Evolutionary conservation across 1,284 basidiomycete species (phyloP).

Genomic region (Ganoderma boninense): DNA sequence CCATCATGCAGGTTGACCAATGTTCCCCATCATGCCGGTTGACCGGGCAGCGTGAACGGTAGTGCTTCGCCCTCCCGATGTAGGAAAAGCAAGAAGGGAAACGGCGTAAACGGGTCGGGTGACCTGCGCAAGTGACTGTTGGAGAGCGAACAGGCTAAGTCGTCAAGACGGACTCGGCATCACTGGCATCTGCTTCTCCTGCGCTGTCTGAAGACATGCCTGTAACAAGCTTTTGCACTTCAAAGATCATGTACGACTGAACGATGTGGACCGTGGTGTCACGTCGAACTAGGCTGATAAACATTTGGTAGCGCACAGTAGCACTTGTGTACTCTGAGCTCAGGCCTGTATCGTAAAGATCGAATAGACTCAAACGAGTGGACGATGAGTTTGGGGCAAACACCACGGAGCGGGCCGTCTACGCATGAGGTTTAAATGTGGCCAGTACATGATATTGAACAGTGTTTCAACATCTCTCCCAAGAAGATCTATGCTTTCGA

Average conservation of each 20-base stretch:
- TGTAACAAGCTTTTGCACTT: no score
- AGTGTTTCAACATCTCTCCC: no score
- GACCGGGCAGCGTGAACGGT: constrained; percentile 52
- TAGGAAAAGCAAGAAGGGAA: constrained; percentile 47
- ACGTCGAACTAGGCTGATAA: no score
- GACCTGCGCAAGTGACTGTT: constrained; percentile 78
- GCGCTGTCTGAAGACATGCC: constrained; percentile 53
- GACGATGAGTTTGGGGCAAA: constrained; percentile 54
- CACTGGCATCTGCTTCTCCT: constrained; percentile 61
- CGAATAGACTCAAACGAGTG: constrained; percentile 39
- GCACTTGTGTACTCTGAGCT: no score
- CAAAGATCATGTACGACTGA: no score
- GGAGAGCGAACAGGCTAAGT: constrained; percentile 83
- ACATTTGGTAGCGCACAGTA: no score
- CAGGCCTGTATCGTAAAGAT: no score
- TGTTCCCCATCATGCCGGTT: no score
- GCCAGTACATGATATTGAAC: no score
- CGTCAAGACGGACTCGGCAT: constrained; percentile 65
- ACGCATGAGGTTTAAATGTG: no score
- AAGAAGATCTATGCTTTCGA: constrained; percentile 45
- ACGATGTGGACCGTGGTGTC: no score
- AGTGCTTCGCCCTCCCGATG: constrained; percentile 46
- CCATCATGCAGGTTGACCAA: constrained; percentile 49
- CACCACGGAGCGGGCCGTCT: no score
- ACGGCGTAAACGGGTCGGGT: constrained; percentile 51